Conservation (phyloP, 306 rosid genomes). For the Abrus pulchellus region DNA sequence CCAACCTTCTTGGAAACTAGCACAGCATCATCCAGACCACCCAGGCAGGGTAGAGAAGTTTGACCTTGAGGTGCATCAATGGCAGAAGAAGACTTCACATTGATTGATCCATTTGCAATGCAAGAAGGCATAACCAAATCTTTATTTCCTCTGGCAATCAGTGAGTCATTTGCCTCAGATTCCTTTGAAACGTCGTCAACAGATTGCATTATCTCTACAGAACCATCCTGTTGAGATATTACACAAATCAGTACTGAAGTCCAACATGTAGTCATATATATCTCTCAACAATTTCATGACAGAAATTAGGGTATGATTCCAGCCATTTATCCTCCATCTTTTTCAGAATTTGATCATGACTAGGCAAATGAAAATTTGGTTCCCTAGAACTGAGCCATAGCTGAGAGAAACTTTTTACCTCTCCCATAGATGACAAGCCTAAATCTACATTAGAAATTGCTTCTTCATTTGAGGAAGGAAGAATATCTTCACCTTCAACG, state of each 20-base stretch:
- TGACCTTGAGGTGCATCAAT: constrained; percentile 48
- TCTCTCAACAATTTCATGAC: constrained; percentile 65
- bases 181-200: constrained; percentile 56
- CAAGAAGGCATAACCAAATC: constrained; percentile 47
- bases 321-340: constrained; percentile 69
- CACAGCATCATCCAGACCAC: constrained; percentile 45
- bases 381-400: constrained; percentile 62
- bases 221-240: constrained; percentile 71
- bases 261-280: constrained; percentile 71
- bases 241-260: constrained; percentile 70
- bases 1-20: constrained; percentile 45
- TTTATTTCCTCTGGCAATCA: constrained; percentile 47
- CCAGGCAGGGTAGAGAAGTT: constrained; percentile 34
- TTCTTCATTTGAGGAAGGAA: constrained; percentile 54
- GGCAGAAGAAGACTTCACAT: constrained; percentile 48
- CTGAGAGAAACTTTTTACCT: constrained; percentile 78
- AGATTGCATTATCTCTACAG: constrained; percentile 52
- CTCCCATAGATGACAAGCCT: constrained; percentile 68
- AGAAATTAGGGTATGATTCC: constrained; percentile 68
- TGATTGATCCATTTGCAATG: constrained; percentile 58
- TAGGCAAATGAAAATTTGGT: constrained; percentile 64
- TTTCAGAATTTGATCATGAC: constrained; percentile 65
- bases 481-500: constrained; percentile 47
- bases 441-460: constrained; percentile 59
- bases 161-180: constrained; percentile 50